phyloP scores from a whole-genome alignment of 2,329 filamentous ascomycete species.

The Alternaria hordeiaustralica region DNA sequence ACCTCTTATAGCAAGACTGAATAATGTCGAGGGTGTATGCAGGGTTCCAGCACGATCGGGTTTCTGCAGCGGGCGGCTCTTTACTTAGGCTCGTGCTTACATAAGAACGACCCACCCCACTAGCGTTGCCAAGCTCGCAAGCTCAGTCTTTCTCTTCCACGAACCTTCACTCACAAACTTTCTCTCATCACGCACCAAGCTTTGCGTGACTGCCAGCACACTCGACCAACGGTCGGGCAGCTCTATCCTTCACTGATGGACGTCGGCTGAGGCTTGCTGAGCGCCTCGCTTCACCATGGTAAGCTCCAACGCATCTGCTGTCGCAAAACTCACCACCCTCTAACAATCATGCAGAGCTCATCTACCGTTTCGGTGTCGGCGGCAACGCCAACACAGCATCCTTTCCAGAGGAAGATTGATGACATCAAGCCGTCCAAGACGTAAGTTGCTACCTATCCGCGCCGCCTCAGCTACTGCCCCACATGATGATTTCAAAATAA shows the following conservation, averaged over 20 bases:
- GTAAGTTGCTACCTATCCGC: conserved; percentile 61
- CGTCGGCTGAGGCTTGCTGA: conserved; percentile 41
- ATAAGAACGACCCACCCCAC: conserved; percentile 19
- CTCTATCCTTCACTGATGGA: conserved; percentile 42
- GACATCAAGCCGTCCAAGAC: conserved; percentile 87
- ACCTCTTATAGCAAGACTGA: conserved; percentile 12
- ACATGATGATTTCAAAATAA: conserved; percentile 87
- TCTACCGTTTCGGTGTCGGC: conserved; percentile 76
- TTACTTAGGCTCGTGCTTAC: conserved; percentile 20
- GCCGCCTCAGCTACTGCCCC: conserved; percentile 16
- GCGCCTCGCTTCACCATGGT: conserved; percentile 46
- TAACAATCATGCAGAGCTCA: conserved; percentile 57
- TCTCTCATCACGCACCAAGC: conserved; percentile 35
- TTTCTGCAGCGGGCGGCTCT: conserved; percentile 21
- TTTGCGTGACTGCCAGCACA: conserved; percentile 37
- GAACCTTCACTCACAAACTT: conserved; percentile 26
- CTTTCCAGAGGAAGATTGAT: conserved; percentile 82
- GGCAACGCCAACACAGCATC: conserved; percentile 71
- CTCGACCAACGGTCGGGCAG: conserved; percentile 44
- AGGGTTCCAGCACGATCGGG: conserved; percentile 17
- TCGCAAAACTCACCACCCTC: conserved; percentile 23
- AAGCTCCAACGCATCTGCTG: conserved; percentile 16
- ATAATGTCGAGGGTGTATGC: conserved; percentile 20
- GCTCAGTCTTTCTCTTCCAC: conserved; percentile 34
- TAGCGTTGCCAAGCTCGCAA: conserved; percentile 31